Base-by-base conservation (phyloP, 306 rosid species). In the Dalbergia cochinchinensis region DNA sequence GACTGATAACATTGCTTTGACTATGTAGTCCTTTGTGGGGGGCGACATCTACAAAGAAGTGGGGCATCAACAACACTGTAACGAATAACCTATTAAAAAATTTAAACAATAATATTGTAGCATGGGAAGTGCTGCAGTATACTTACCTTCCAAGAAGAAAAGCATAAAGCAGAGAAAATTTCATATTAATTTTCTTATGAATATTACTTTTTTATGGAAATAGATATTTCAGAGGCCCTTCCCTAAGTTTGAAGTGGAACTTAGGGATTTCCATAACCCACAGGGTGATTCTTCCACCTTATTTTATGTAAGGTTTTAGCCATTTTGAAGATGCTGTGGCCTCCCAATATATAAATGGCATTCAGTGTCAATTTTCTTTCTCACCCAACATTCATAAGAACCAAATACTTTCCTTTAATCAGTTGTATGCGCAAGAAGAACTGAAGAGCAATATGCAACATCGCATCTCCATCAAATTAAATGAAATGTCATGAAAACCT, bases 1-100 rank as follows among this genome's bases (percentile, higher is more conserved):
- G 26, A 74, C 69, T 44, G 59, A 35, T 8, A 37, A 0, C 20
- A 41, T 73, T 73, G 65, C 31, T 35, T 54, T 34, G 76, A n/a
- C 37, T 11, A 1, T 26, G 41, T 4, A 37, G 41, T 37, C 4
- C 41, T 37, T 37, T 37, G 41, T 37, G 41, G 15, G 61, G 61
- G 61, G 45, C 8, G 18, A 11, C 61, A 50, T 7, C 74, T 22
- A 14, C n/a, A 69, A 4, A 50, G 45, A 70, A 70, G 62, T 14
- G 12, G 31, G 26, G 15, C 45, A 50, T 70, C 31, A 60, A 3
- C 11, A 42, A 42, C 47, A 42, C 11, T 7, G 9, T 42, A 42
- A 42, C 9, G 31, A 15, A 69, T 50, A 69, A 15, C 50, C 7
- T 31, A 7, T 26, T 50, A 70, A 70, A 14, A 70, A 14, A 26